Conservation (phyloP, 495 filamentous ascomycete species). For the Tuber microsphaerosporum region DNA sequence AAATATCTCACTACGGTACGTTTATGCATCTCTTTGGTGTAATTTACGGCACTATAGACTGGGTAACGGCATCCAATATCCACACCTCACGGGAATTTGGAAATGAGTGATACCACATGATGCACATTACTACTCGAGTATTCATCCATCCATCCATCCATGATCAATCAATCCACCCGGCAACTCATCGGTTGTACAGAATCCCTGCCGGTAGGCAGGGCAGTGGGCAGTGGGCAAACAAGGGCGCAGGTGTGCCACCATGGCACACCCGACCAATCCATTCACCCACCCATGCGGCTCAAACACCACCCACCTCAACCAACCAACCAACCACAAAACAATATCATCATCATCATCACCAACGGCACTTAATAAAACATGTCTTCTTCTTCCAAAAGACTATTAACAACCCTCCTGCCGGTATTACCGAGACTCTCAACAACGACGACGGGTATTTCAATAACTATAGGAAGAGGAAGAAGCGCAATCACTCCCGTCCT, state of each 20-base stretch:
- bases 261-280: too few relatives aligned
- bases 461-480: neutral
- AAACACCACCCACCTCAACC: neutral
- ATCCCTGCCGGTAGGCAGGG: too few relatives aligned
- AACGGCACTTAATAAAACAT: constrained; percentile 7
- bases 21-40: too few relatives aligned
- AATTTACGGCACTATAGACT: too few relatives aligned
- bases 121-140: too few relatives aligned
- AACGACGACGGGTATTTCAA: neutral
- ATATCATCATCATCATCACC: neutral
- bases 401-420: neutral
- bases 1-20: too few relatives aligned
- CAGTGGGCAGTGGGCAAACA: too few relatives aligned
- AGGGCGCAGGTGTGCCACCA: too few relatives aligned
- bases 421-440: neutral
- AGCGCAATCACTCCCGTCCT: neutral
- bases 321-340: neutral
- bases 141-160: neutral
- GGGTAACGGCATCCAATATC: too few relatives aligned
- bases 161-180: neutral
- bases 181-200: too few relatives aligned
- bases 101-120: neutral
- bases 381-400: constrained; percentile 12
- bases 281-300: neutral
- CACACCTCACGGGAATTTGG: neutral